Conservation (phyloP, 345 rosid genomes). For the Triadica sebifera region DNA sequence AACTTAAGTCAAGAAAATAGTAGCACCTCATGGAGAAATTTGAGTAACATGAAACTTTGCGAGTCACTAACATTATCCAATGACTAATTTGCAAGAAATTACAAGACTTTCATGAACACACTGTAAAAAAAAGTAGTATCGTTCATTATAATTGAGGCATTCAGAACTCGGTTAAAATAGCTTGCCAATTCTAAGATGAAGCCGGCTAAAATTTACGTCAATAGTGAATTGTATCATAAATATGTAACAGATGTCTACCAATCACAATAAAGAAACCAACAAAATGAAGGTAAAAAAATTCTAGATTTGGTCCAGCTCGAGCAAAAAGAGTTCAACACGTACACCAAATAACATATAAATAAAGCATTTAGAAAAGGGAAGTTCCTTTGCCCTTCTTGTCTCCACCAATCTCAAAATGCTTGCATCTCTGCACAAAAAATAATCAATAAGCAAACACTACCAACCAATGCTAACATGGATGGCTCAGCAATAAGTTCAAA, state of each 20-base stretch:
- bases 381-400: constrained; percentile 19
- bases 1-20: too few species aligned
- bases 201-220: not conserved
- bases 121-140: not conserved
- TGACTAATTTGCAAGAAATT: not conserved
- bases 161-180: not conserved
- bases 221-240: not conserved
- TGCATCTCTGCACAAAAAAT: constrained; percentile 9
- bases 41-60: too few species aligned
- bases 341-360: not conserved
- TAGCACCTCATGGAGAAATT: too few species aligned
- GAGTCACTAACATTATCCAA: too few species aligned
- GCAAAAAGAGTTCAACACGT: not conserved
- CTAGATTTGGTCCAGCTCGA: not conserved
- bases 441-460: not conserved
- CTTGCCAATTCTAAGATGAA: not conserved
- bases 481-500: too few species aligned
- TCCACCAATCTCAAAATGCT: constrained; percentile 20
- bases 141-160: not conserved
- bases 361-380: constrained; percentile 11
- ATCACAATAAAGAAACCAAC: not conserved
- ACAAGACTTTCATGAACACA: not conserved
- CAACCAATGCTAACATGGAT: not conserved
- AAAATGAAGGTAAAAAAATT: too few species aligned
- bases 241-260: not conserved